phyloP scores from a whole-genome alignment of 129 eudicot genomes.

The Chrysanthemum makinoi region DNA sequence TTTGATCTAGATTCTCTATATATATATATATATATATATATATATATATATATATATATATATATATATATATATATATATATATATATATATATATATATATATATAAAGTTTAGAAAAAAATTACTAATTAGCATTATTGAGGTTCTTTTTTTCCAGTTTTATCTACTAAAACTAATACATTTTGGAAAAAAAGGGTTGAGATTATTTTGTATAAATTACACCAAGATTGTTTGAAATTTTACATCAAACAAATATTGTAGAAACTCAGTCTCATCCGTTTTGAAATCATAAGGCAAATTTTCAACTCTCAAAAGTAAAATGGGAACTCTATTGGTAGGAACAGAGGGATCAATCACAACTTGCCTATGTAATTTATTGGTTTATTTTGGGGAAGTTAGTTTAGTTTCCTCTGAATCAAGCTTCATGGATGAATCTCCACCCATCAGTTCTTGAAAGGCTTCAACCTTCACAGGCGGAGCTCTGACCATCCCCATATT shows the following conservation, averaged over 20 bases:
- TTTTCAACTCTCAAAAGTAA: slow-evolving; percentile 17
- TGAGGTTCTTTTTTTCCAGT: not conserved
- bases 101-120: not conserved
- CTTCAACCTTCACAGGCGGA: slow-evolving; percentile 97
- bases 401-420: slow-evolving; percentile 79
- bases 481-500: slow-evolving; percentile 86
- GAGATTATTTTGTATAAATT: slow-evolving; percentile 10
- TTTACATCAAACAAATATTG: not conserved
- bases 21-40: too few species aligned
- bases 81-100: too few species aligned
- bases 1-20: too few species aligned
- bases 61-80: too few species aligned
- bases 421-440: slow-evolving; percentile 90
- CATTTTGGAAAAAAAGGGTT: not conserved
- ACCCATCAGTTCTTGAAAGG: slow-evolving; percentile 94
- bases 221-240: not conserved
- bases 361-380: slow-evolving; percentile 7
- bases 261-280: not conserved
- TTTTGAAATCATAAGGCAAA: slow-evolving; percentile 8
- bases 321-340: slow-evolving; percentile 9
- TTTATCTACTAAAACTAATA: slow-evolving; percentile 7
- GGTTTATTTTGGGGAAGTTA: slow-evolving; percentile 62
- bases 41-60: too few species aligned
- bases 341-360: slow-evolving; percentile 9
- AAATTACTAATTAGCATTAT: slow-evolving; percentile 3